These are phyloP conservation scores for Microdochium trichocladiopsis DNA, from an alignment of 2,329 filamentous ascomycete species.

Conservation along the genomic window DNA sequence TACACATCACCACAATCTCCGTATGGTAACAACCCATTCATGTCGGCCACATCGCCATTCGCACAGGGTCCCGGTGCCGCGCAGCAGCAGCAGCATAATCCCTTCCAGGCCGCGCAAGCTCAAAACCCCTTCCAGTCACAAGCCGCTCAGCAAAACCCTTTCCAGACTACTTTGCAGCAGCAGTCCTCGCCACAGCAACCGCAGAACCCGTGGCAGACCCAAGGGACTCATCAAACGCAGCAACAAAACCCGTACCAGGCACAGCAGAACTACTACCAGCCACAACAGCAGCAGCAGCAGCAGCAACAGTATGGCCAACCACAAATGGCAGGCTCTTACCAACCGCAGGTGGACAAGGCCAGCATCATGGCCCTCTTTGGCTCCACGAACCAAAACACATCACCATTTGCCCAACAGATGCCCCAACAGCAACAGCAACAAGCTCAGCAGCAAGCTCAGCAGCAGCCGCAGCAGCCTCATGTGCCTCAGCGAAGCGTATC, in stretches of 20 bases:
- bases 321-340: slow-evolving; percentile 6
- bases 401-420: slow-evolving; percentile 25
- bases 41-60: slow-evolving; percentile 7
- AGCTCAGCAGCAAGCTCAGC: slow-evolving; percentile 17
- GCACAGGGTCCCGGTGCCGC: slow-evolving; percentile 4
- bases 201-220: neutral
- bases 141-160: neutral
- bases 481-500: slow-evolving; percentile 20
- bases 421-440: slow-evolving; percentile 20
- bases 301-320: slow-evolving; percentile 18
- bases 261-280: slow-evolving; percentile 6
- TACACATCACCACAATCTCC: slow-evolving; percentile 19
- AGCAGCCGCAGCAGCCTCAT: slow-evolving; percentile 6
- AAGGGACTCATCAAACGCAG: neutral
- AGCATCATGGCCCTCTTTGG: slow-evolving; percentile 73
- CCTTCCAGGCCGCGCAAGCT: neutral
- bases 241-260: neutral
- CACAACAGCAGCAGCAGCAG: slow-evolving; percentile 22
- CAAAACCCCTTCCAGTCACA: neutral
- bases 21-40: slow-evolving; percentile 24
- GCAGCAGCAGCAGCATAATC: slow-evolving; percentile 19
- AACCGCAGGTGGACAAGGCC: slow-evolving; percentile 50
- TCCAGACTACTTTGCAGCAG: neutral
- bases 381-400: slow-evolving; percentile 39
- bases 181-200: neutral